phyloP scores from a whole-genome alignment of 2,329 filamentous ascomycete genomes.

The Fusarium tjaetaba region DNA sequence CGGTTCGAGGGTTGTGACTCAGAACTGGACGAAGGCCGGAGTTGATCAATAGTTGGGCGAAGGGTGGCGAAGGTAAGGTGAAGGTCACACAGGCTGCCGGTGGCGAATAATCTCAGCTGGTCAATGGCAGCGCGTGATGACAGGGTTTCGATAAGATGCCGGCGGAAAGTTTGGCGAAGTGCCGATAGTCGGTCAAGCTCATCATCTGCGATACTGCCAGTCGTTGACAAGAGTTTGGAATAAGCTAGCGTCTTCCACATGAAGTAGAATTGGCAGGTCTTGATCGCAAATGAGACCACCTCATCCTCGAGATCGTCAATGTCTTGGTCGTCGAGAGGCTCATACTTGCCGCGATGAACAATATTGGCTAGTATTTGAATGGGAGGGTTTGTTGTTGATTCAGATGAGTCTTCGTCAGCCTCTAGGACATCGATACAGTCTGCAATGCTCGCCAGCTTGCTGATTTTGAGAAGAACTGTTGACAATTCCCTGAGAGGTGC shows the following conservation, averaged over 20 bases:
- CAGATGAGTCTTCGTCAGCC: constrained; percentile 59
- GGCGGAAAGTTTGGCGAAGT: constrained; percentile 66
- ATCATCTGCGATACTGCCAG: constrained; percentile 64
- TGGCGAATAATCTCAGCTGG: constrained; percentile 78
- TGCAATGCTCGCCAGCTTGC: constrained; percentile 81
- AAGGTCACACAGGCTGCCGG: constrained; percentile 82
- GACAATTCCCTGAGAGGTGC: constrained; percentile 75
- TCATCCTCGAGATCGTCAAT: constrained; percentile 82
- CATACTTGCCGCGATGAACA: constrained; percentile 76
- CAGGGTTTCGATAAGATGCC: constrained; percentile 73
- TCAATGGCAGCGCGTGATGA: constrained; percentile 77
- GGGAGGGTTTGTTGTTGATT: constrained; percentile 58
- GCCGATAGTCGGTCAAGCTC: constrained; percentile 70
- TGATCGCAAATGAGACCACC: constrained; percentile 79
- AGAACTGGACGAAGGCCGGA: constrained; percentile 42
- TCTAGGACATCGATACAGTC: constrained; percentile 83
- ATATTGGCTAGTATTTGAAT: constrained; percentile 79
- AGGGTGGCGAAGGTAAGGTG: constrained; percentile 83
- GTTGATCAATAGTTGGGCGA: constrained; percentile 61
- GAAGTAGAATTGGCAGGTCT: constrained; percentile 85
- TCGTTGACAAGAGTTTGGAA: constrained; percentile 63
- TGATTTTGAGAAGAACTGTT: constrained; percentile 80
- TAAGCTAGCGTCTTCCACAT: constrained; percentile 86
- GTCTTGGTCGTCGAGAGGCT: constrained; percentile 74
- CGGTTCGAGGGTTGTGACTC: constrained; percentile 34